Conservation (phyloP, 352 stramenopile species). For the Phytophthora cajani region DNA sequence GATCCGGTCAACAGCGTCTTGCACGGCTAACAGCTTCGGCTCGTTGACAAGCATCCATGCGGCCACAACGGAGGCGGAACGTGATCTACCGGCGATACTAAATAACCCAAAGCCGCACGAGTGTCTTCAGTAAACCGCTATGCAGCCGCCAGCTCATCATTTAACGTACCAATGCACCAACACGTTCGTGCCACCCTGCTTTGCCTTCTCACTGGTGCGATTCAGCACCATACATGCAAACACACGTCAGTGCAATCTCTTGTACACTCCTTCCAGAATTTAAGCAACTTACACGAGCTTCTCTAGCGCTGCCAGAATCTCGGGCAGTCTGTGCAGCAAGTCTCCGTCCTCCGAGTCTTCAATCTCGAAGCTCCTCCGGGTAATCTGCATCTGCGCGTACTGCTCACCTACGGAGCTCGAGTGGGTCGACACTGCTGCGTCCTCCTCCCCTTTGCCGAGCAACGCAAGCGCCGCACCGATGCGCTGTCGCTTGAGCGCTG, state of each 20-base stretch:
- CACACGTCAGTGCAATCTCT: background rate
- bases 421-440: conserved; percentile 14
- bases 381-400: conserved; percentile 15
- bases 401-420: background rate
- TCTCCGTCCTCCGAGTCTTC: conserved; percentile 64
- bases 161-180: conserved; percentile 72
- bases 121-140: no score
- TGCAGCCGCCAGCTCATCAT: background rate
- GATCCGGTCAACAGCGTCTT: conserved; percentile 52
- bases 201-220: conserved; percentile 37
- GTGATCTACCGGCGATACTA: conserved; percentile 71
- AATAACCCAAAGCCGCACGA: background rate
- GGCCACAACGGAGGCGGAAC: conserved; percentile 59
- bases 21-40: conserved; percentile 27
- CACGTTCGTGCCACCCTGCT: conserved; percentile 50
- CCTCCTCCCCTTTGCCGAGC: conserved; percentile 39
- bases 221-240: background rate
- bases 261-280: background rate
- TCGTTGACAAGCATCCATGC: conserved; percentile 57
- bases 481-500: conserved; percentile 38
- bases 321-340: conserved; percentile 53
- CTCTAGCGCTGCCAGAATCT: conserved; percentile 45
- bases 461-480: conserved; percentile 57
- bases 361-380: conserved; percentile 41
- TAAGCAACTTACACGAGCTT: conserved; percentile 39